Evolutionary conservation across 305 asterid species (phyloP), one percentile per base, ranked within the genome.

Genomic region (Ajuga reptans): DNA sequence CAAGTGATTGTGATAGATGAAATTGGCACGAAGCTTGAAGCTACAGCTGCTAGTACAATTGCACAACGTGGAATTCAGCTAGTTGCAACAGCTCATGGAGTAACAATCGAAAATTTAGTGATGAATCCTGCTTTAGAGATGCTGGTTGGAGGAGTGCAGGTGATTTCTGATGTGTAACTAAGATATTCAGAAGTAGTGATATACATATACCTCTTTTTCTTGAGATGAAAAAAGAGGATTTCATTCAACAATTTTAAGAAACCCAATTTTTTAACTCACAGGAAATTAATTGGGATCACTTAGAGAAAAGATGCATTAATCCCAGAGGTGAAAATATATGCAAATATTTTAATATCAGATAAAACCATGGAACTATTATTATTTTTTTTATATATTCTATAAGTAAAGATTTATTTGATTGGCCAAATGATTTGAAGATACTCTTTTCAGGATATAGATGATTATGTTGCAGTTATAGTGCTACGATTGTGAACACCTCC

Each of bases 61-160:
- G 96, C 98, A 65, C 98, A 92, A 71, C 95, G 98, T 72, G 98
- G 98, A 80, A 92, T 92, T 85, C 98, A 92, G 83, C 81, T 92
- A 75, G 96, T 92, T 79, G 98, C 95, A 54, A 92, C 96, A 72
- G 98, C 98, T 84, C 98, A 92, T 84, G 98, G 98, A 69, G 80
- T 89, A 51, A 89, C 96, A 57, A 87, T 92, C 8, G 92, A 92
- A 61, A 92, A 89, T 78, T 80, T 92, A 70, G 91, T 92, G 45
- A 84, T 82, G 92, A 89, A 92, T 86, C 98, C 96, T 66, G 92
- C 94, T 65, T 74, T 92, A 57, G 96, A 92, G 84, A 87, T 89
- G 96, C 98, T 92, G 65, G 95, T 92, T 75, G 98, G 98, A 71
- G 96, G 96, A 67, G 88, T 92, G 66, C 92, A 92, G 95, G 98